A percentile compares a stretch with the other conserved stretches of the same genome.
Conservation (phyloP, 441 rosid species). For the Metrosideros polymorpha region DNA sequence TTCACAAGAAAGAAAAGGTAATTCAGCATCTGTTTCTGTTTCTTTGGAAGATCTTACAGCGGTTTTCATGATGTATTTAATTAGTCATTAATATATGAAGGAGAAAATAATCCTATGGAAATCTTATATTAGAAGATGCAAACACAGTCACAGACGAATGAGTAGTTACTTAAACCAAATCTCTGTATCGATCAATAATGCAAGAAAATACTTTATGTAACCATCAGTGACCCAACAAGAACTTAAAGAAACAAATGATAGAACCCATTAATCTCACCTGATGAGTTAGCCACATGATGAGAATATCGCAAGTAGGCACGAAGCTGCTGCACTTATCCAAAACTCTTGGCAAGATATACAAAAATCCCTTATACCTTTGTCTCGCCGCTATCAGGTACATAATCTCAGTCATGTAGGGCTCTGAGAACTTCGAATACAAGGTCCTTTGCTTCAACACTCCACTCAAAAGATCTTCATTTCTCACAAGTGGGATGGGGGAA, state of each 20-base stretch:
- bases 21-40: background rate
- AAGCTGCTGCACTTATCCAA: constrained; percentile 31
- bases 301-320: constrained; percentile 59
- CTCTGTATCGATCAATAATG: background rate
- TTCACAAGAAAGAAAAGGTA: background rate
- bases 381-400: constrained; percentile 62
- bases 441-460: constrained; percentile 38
- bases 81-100: background rate
- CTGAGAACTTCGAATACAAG: constrained; percentile 43
- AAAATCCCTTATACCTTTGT: constrained; percentile 68
- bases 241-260: background rate
- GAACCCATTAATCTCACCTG: constrained; percentile 31
- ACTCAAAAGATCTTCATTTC: constrained; percentile 27
- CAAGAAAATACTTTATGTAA: background rate
- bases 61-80: background rate
- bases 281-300: constrained; percentile 74
- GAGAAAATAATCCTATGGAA: background rate
- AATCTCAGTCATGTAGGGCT: constrained; percentile 56
- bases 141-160: background rate
- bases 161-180: background rate
- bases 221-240: background rate
- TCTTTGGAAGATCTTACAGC: background rate
- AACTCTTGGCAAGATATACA: constrained; percentile 39
- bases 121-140: background rate
- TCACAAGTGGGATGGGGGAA: constrained; percentile 2